phyloP scores from a whole-genome alignment of 345 rosid genomes.

The Erodium maritimum region DNA sequence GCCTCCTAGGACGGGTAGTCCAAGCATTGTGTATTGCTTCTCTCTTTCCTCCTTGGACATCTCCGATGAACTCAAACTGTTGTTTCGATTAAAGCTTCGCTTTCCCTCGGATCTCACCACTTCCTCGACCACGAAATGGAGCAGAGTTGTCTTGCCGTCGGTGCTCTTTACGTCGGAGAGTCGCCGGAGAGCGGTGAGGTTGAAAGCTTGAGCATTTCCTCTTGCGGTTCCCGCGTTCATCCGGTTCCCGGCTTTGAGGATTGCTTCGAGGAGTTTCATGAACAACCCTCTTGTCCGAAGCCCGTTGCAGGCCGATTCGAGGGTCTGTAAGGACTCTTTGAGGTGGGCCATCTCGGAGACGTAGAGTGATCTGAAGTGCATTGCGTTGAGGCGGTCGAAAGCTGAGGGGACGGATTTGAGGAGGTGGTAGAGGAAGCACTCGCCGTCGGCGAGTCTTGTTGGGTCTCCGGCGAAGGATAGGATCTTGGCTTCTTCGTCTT shows the following conservation, averaged over 20 bases:
- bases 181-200: constrained; percentile 56
- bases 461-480: constrained; percentile 50
- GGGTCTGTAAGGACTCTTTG: constrained; percentile 34
- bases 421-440: constrained; percentile 60
- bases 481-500: constrained; percentile 50
- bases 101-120: constrained; percentile 74
- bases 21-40: constrained; percentile 53
- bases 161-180: constrained; percentile 79
- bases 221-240: constrained; percentile 94
- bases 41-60: constrained; percentile 45
- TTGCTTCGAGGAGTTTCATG: constrained; percentile 75
- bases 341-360: constrained; percentile 44
- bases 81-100: constrained; percentile 36
- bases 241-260: constrained; percentile 85
- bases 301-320: constrained; percentile 62
- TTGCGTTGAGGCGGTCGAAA: constrained; percentile 47
- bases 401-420: constrained; percentile 66
- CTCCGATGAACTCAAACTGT: constrained; percentile 15
- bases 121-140: constrained; percentile 80
- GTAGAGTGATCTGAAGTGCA: constrained; percentile 61
- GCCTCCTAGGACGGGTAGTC: constrained; percentile 75
- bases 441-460: constrained; percentile 54
- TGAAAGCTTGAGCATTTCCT: constrained; percentile 88
- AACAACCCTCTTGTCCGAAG: constrained; percentile 62
- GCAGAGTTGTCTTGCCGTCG: constrained; percentile 75